These are phyloP conservation scores for Apiotrichum gracile DNA, from an alignment of 1,284 basidiomycete genomes.

Conservation along the genomic window DNA sequence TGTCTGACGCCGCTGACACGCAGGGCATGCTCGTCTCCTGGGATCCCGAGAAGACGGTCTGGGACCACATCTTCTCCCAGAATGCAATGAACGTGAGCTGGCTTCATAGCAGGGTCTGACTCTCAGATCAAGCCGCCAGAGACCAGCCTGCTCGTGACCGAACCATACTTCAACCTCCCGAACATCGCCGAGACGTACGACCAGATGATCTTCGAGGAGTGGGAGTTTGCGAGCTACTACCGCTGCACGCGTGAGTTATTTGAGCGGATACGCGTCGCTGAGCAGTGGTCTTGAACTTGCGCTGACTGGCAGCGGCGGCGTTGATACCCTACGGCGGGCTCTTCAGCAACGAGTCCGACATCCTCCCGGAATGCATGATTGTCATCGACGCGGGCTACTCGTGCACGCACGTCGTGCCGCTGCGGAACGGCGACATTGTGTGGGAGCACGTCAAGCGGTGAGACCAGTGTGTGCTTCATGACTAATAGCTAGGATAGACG, in stretches of 20 bases:
- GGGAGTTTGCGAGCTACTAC: constrained; percentile 79
- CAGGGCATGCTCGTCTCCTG: constrained; percentile 86
- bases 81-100: constrained; percentile 60
- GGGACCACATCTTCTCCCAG: constrained; percentile 75
- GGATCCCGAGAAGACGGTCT: constrained; percentile 85
- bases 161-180: constrained; percentile 87
- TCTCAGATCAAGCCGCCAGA: constrained; percentile 63
- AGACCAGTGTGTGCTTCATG: constrained; percentile 1
- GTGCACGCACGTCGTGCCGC: constrained; percentile 84
- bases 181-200: constrained; percentile 87
- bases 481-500: constrained; percentile 62
- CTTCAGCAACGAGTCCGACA: constrained; percentile 52
- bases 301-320: constrained; percentile 58
- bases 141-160: constrained; percentile 75
- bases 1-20: constrained; percentile 11
- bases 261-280: too few relatives aligned
- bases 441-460: constrained; percentile 77
- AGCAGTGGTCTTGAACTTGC: too few relatives aligned
- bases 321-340: constrained; percentile 65
- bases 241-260: constrained; percentile 66
- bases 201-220: constrained; percentile 92
- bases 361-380: constrained; percentile 66
- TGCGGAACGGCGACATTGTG: constrained; percentile 65
- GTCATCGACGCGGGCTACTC: constrained; percentile 88
- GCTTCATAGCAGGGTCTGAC: neutral